Evolutionary conservation across 2,329 filamentous ascomycete genomes (phyloP).

Genomic region (Triangularia verruculosa): DNA sequence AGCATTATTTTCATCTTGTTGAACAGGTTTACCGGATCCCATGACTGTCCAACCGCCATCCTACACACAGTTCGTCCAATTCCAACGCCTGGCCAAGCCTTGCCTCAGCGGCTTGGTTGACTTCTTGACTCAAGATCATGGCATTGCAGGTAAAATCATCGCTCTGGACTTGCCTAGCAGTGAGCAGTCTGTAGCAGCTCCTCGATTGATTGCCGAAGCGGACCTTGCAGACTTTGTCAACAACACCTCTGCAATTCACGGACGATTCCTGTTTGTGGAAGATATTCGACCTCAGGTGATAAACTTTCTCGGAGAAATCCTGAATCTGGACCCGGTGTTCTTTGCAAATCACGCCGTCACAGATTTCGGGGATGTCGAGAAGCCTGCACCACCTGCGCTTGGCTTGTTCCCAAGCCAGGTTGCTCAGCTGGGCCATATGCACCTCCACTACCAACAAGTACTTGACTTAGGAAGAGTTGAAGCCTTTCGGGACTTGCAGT

Average conservation of each 20-base stretch:
- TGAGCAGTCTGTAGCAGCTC: background rate
- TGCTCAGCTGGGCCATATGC: slow-evolving; percentile 15
- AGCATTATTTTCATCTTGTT: too few relatives aligned
- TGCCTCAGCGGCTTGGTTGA: slow-evolving; percentile 5
- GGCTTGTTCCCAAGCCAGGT: slow-evolving; percentile 19
- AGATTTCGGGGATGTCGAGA: slow-evolving; percentile 22
- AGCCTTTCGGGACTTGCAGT: slow-evolving; percentile 4
- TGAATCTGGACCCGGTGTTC: slow-evolving; percentile 25
- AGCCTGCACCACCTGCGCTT: slow-evolving; percentile 23
- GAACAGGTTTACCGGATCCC: too few relatives aligned
- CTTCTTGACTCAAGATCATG: background rate
- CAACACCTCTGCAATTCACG: slow-evolving; percentile 13
- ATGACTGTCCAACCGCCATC: background rate
- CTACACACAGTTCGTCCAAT: slow-evolving; percentile 13
- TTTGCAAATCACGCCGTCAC: slow-evolving; percentile 24
- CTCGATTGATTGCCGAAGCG: background rate
- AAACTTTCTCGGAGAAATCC: slow-evolving; percentile 12
- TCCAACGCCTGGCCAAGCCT: slow-evolving; percentile 10
- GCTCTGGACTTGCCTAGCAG: background rate
- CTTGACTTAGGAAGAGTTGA: slow-evolving; percentile 17
- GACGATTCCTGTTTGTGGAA: slow-evolving; percentile 22
- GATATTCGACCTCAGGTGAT: slow-evolving; percentile 19
- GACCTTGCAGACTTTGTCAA: slow-evolving; percentile 2
- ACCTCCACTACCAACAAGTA: slow-evolving; percentile 24
- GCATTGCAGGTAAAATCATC: slow-evolving; percentile 2